Conservation (phyloP, 1,139 yeast genomes). For the Torulaspora pretoriensis region DNA sequence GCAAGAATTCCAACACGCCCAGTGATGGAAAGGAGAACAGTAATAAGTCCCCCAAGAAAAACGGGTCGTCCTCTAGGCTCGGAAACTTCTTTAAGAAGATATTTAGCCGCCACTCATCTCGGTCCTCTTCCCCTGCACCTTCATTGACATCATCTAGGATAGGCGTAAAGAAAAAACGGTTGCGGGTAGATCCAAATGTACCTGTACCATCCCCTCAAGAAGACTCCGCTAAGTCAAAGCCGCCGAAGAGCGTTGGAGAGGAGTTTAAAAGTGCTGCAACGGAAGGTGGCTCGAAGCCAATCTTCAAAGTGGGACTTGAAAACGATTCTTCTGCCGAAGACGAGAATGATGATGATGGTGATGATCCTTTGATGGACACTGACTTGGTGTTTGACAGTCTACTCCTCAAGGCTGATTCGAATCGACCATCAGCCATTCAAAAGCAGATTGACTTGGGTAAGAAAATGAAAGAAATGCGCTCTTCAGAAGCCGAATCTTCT, state of each 20-base stretch:
- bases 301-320: background rate
- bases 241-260: too few species aligned
- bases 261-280: background rate
- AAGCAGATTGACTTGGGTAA: constrained; percentile 12
- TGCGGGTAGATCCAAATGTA: background rate
- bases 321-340: constrained; percentile 2
- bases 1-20: background rate
- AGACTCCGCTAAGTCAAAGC: background rate
- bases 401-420: constrained; percentile 23
- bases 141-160: constrained; percentile 1
- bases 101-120: constrained; percentile 7
- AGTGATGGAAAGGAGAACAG: background rate
- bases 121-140: constrained; percentile 1
- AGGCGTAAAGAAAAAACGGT: constrained; percentile 4
- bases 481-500: background rate
- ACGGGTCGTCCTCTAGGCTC: constrained; percentile 1
- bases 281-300: background rate
- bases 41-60: background rate
- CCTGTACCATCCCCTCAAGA: background rate
- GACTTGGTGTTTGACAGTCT: constrained; percentile 29
- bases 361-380: constrained; percentile 26
- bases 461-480: constrained; percentile 9
- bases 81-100: constrained; percentile 16
- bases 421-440: constrained; percentile 9
- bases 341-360: constrained; percentile 11